phyloP scores from a whole-genome alignment of 495 filamentous ascomycete genomes.

The Aspergillus indologenus region DNA sequence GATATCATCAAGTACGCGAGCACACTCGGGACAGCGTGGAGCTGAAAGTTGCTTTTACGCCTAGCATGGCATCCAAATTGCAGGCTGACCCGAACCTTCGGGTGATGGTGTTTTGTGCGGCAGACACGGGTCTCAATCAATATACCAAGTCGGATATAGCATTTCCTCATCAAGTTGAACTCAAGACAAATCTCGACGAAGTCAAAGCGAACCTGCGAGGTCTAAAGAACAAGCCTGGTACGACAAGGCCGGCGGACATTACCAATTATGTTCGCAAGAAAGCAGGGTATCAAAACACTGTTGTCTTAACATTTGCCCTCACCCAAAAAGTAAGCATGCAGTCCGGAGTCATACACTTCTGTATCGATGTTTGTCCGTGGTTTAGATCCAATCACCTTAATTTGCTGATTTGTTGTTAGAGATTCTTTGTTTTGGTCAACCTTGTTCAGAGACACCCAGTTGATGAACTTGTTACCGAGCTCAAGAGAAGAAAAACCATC shows the following conservation, averaged over 20 bases:
- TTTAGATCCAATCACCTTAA: neutral
- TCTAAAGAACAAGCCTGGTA: slow-evolving; percentile 91
- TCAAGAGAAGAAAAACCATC: slow-evolving; percentile 67
- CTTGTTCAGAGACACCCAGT: slow-evolving; percentile 71
- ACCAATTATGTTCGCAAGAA: slow-evolving; percentile 71
- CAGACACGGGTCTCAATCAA: slow-evolving; percentile 49
- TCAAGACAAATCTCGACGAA: slow-evolving; percentile 84
- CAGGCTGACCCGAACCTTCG: slow-evolving; percentile 52
- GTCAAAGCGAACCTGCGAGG: slow-evolving; percentile 87
- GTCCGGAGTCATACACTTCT: neutral
- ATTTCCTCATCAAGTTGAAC: slow-evolving; percentile 87
- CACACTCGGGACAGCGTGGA: slow-evolving; percentile 51
- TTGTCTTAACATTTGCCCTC: slow-evolving; percentile 87
- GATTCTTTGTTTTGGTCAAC: slow-evolving; percentile 70
- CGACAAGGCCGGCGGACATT: slow-evolving; percentile 88
- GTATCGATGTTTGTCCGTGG: slow-evolving; percentile 2
- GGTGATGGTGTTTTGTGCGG: slow-evolving; percentile 80
- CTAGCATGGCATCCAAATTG: slow-evolving; percentile 48
- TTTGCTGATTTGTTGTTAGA: slow-evolving; percentile 46
- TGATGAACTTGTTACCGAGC: slow-evolving; percentile 63
- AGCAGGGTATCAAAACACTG: slow-evolving; percentile 65
- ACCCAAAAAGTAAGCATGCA: slow-evolving; percentile 67
- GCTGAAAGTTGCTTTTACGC: slow-evolving; percentile 50
- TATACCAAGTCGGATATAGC: slow-evolving; percentile 68
- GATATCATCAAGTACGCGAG: slow-evolving; percentile 42